Conservation (phyloP, 306 rosid species). For the Elaeagnus macrophylla region DNA sequence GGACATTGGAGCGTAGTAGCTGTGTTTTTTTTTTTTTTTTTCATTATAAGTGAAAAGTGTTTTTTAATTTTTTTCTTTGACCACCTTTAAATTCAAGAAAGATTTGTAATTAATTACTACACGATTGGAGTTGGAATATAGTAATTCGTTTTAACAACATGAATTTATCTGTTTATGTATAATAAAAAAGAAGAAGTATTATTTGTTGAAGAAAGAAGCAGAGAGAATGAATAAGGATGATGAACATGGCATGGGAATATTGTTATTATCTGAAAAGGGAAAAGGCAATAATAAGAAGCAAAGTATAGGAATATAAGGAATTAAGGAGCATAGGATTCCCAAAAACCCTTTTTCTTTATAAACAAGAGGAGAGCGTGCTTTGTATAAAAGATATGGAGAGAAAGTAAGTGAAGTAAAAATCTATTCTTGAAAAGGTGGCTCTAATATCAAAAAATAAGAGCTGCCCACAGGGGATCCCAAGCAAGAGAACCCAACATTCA, state of each 20-base stretch:
- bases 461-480: constrained; percentile 75
- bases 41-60: too few species aligned
- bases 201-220: too few species aligned
- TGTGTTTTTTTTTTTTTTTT: too few species aligned
- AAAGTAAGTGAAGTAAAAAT: constrained; percentile 51
- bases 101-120: too few species aligned
- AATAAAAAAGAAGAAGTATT: too few species aligned
- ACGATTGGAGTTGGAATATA: too few species aligned
- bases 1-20: too few species aligned
- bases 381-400: constrained; percentile 48
- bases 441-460: constrained; percentile 37
- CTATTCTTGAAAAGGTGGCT: constrained; percentile 57
- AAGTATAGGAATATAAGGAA: constrained; percentile 53
- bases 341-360: constrained; percentile 27
- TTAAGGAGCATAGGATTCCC: constrained; percentile 84
- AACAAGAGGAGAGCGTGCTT: constrained; percentile 50
- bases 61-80: too few species aligned
- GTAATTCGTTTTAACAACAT: too few species aligned
- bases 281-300: constrained; percentile 50
- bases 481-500: constrained; percentile 52
- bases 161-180: too few species aligned
- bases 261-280: constrained; percentile 55
- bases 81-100: too few species aligned
- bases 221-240: background rate
- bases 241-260: too few species aligned